phyloP scores from a whole-genome alignment of 73 alveolate species.

The Stentor coeruleus region DNA sequence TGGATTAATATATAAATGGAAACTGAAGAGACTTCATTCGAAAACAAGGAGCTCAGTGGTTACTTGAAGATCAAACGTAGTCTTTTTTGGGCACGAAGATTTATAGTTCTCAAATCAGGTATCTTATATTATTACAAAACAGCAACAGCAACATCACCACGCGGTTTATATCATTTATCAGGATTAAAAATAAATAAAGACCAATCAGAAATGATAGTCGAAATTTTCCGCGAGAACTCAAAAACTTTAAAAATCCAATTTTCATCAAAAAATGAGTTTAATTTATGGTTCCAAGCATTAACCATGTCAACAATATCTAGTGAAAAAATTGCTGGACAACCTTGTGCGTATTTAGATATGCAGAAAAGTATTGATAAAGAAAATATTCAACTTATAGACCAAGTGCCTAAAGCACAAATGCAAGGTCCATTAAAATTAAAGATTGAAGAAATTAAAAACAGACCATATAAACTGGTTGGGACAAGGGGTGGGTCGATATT shows the following conservation, averaged over 20 bases:
- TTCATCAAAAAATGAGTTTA: not conserved
- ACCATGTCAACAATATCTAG: not conserved
- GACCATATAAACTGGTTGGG: not conserved
- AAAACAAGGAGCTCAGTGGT: not conserved
- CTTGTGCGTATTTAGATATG: not conserved
- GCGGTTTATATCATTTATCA: not conserved
- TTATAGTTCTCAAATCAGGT: constrained; percentile 2
- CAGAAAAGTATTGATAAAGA: not conserved
- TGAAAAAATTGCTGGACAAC: not conserved
- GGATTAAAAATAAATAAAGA: not conserved
- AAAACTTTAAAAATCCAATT: not conserved
- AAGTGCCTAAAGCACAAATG: not conserved
- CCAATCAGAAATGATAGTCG: not conserved
- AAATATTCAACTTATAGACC: constrained; percentile 2
- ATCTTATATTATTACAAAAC: constrained; percentile 10
- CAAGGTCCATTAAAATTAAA: not conserved
- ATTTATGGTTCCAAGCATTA: not conserved
- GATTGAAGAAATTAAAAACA: constrained; percentile 15
- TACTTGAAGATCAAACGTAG: not conserved
- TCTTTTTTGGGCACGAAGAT: not conserved
- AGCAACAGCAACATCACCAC: not conserved
- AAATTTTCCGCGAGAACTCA: not conserved
- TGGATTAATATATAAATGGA: too few relatives aligned
- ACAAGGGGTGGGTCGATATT: not conserved
- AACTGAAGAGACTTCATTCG: too few relatives aligned